phyloP scores from a whole-genome alignment of 2,329 filamentous ascomycete species.

The Mycosphaerella sp. region DNA sequence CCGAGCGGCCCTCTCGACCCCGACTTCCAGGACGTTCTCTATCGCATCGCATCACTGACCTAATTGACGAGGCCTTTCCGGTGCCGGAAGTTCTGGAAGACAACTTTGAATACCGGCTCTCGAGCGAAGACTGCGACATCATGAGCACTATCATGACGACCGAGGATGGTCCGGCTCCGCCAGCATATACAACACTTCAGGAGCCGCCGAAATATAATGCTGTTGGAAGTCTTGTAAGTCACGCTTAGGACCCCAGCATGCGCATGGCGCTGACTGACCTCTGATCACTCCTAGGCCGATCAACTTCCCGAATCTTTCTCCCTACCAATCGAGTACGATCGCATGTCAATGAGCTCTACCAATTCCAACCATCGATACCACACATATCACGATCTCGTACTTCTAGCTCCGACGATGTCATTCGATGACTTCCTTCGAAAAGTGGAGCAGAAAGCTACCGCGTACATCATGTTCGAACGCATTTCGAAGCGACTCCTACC shows the following conservation, averaged over 20 bases:
- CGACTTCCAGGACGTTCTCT: background rate
- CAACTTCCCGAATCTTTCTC: background rate
- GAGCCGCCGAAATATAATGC: background rate
- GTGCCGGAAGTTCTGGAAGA: background rate
- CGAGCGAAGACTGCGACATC: background rate
- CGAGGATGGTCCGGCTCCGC: background rate
- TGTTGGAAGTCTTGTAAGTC: background rate
- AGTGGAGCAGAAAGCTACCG: background rate
- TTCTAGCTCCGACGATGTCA: background rate
- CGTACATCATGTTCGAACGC: background rate
- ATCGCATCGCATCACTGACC: background rate
- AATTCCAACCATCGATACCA: background rate
- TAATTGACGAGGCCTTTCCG: slow-evolving; percentile 5
- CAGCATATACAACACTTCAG: background rate
- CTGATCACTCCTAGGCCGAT: background rate
- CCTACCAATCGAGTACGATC: background rate
- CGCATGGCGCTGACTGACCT: background rate
- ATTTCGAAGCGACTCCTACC: background rate
- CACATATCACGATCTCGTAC: background rate
- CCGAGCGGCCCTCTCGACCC: background rate
- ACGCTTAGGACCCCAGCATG: background rate
- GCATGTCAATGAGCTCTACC: background rate
- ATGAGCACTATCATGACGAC: background rate
- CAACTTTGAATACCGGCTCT: background rate
- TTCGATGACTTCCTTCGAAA: background rate